Evolutionary conservation across 345 rosid genomes (phyloP).

Genomic region (Psidium guajava): DNA sequence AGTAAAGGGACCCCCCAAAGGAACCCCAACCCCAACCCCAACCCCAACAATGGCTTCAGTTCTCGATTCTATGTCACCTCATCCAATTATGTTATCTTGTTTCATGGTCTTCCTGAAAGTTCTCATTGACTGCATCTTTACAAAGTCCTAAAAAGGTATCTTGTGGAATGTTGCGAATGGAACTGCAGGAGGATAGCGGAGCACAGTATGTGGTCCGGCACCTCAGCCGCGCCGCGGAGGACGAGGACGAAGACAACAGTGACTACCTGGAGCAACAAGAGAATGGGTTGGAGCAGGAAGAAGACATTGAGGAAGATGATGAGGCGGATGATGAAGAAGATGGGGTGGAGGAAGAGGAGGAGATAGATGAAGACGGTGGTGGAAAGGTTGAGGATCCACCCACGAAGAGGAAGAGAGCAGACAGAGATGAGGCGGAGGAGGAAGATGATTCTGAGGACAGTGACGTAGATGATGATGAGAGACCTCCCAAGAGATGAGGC

Average conservation of each 20-base stretch:
- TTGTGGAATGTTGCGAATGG: no score
- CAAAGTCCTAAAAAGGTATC: not conserved
- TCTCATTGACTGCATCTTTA: not conserved
- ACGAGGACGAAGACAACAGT: slow-evolving; percentile 61
- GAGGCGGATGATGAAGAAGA: slow-evolving; percentile 4
- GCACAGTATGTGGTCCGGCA: slow-evolving; percentile 66
- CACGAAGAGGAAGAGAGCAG: not conserved
- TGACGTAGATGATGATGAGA: not conserved
- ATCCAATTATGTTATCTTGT: not conserved
- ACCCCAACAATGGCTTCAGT: not conserved
- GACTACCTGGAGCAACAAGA: slow-evolving; percentile 51
- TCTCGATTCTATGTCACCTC: not conserved
- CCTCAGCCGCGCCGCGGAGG: slow-evolving; percentile 40
- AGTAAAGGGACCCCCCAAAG: not conserved
- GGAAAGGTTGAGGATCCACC: slow-evolving; percentile 12
- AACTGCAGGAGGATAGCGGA: slow-evolving; percentile 48
- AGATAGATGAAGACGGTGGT: slow-evolving; percentile 28
- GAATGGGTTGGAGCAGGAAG: slow-evolving; percentile 52
- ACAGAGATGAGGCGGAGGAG: not conserved
- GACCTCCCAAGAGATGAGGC: not conserved
- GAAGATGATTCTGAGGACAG: not conserved
- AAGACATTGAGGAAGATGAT: slow-evolving; percentile 27
- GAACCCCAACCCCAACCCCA: not conserved
- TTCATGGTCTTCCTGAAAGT: not conserved
- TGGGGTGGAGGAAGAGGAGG: slow-evolving; percentile 59